Percentiles rank a stretch among this genome's conserved stretches.
Evolutionary conservation across 768 basidiomycete genomes (phyloP).

Genomic region (Collybia sp.): DNA sequence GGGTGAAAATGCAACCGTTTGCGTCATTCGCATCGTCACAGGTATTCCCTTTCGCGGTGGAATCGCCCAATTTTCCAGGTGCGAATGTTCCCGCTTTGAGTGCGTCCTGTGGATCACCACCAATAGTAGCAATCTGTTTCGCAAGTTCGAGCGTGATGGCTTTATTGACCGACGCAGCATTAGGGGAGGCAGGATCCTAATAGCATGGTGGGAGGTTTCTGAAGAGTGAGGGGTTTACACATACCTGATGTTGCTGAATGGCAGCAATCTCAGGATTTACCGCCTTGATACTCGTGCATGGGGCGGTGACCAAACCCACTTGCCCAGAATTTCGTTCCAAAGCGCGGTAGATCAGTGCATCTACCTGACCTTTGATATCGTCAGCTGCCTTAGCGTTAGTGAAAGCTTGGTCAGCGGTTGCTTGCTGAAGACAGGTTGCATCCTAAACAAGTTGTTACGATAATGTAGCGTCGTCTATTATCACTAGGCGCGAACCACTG

Average conservation of each 20-base stretch:
- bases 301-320: constrained; percentile 39
- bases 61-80: constrained; percentile 47
- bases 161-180: constrained; percentile 59
- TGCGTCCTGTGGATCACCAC: constrained; percentile 54
- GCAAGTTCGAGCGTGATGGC: constrained; percentile 58
- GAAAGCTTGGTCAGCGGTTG: constrained; percentile 65
- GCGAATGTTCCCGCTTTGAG: constrained; percentile 60
- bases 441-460: constrained; percentile 26
- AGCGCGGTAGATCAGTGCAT: constrained; percentile 58
- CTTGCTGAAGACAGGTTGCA: constrained; percentile 60
- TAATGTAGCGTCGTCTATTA: not conserved
- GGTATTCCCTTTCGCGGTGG: constrained; percentile 49
- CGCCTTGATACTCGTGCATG: constrained; percentile 52
- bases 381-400: constrained; percentile 65
- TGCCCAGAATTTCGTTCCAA: constrained; percentile 61
- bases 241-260: constrained; percentile 54
- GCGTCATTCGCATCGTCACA: constrained; percentile 51
- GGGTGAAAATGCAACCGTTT: constrained; percentile 58
- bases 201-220: not conserved
- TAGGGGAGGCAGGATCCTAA: constrained; percentile 56
- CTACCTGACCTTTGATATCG: constrained; percentile 50
- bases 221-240: not conserved
- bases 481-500: constrained; percentile 9
- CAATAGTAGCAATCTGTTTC: constrained; percentile 60
- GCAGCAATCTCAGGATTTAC: constrained; percentile 65